phyloP scores from a whole-genome alignment of 306 rosid genomes.

The Ammopiptanthus mongolicus region DNA sequence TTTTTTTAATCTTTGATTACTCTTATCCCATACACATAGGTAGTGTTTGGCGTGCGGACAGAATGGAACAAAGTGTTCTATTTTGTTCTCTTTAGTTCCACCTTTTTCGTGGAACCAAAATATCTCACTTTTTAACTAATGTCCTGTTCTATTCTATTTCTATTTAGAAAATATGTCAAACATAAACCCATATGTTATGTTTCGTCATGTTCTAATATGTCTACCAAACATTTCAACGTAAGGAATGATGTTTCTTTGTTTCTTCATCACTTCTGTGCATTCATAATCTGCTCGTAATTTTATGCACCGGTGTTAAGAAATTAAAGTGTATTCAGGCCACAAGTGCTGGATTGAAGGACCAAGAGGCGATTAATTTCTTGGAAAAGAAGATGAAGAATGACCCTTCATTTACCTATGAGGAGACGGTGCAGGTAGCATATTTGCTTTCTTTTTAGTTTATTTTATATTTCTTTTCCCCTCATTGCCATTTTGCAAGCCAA shows the following conservation, averaged over 20 bases:
- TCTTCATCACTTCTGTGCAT: neutral
- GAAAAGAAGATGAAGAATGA: slow-evolving; percentile 99
- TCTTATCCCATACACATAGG: neutral
- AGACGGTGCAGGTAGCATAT: slow-evolving; percentile 86
- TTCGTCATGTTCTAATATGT: no score
- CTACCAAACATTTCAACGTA: neutral
- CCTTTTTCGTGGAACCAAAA: no score
- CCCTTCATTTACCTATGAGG: slow-evolving; percentile 86
- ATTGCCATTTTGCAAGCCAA: neutral
- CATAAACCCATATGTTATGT: no score
- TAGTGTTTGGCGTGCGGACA: no score
- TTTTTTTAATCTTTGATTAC: neutral
- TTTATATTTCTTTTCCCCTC: neutral
- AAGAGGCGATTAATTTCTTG: slow-evolving; percentile 97
- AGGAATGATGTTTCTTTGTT: neutral
- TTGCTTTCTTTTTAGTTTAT: neutral
- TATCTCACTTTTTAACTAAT: no score
- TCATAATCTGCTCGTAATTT: neutral
- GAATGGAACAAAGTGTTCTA: no score
- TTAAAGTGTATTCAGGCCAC: slow-evolving; percentile 65
- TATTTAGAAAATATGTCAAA: no score
- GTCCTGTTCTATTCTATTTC: no score
- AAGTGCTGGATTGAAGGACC: slow-evolving; percentile 96
- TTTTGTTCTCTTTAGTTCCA: no score
- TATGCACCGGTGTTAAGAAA: neutral